Evolutionary conservation across 495 filamentous ascomycete genomes (phyloP).

Genomic region (Echria macrotheca): DNA sequence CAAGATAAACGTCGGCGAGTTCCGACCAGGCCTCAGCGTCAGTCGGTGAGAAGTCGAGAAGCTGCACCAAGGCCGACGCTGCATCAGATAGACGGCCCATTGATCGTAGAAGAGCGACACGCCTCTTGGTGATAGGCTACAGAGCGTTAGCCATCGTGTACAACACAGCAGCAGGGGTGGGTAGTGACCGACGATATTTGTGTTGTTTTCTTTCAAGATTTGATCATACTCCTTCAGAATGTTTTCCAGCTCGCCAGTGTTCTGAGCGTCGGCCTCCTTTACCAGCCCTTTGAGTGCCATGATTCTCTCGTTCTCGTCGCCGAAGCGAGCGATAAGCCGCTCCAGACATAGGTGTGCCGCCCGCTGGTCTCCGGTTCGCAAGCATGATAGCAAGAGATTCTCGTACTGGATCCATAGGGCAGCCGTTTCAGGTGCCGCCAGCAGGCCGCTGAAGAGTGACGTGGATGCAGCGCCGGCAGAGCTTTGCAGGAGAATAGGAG

Average conservation of each 20-base stretch:
- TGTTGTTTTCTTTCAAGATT: constrained; percentile 64
- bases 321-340: constrained; percentile 72
- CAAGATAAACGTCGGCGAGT: constrained; percentile 76
- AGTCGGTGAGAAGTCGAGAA: constrained; percentile 79
- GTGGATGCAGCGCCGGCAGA: constrained; percentile 40
- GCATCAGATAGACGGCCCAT: constrained; percentile 65
- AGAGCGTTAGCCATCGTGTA: constrained; percentile 16
- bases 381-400: constrained; percentile 74
- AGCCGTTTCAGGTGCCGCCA: constrained; percentile 58
- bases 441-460: constrained; percentile 48
- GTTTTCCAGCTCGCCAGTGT: constrained; percentile 54
- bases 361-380: constrained; percentile 78
- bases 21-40: constrained; percentile 95
- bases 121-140: constrained; percentile 81
- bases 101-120: constrained; percentile 71
- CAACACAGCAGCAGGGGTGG: background rate
- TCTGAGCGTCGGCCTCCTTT: constrained; percentile 73
- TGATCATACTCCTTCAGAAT: constrained; percentile 73
- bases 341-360: constrained; percentile 70
- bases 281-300: constrained; percentile 77
- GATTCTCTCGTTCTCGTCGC: constrained; percentile 72
- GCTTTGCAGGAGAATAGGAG: constrained; percentile 58
- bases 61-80: constrained; percentile 61
- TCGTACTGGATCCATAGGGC: constrained; percentile 81
- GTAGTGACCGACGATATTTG: constrained; percentile 64